A percentile compares a stretch with the other conserved stretches of the same genome.
Conservation (phyloP, 345 rosid genomes). For the Diplotaxis tenuifolia region DNA sequence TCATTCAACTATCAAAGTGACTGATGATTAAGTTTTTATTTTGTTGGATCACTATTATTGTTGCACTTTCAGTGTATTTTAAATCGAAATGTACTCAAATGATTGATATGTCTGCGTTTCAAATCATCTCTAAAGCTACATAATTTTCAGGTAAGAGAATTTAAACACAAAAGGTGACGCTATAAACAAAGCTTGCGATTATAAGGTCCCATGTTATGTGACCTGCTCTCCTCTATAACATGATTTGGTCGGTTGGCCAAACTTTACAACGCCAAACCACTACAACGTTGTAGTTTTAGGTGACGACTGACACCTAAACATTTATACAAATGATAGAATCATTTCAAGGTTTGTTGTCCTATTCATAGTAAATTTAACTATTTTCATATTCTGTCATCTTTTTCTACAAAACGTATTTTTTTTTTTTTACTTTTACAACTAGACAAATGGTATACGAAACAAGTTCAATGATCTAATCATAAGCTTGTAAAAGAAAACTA, state of each 20-base stretch:
- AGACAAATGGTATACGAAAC: not conserved
- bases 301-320: not conserved
- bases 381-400: not conserved
- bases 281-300: slow-evolving; percentile 15
- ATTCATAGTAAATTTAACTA: not conserved
- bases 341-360: not conserved
- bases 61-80: not conserved
- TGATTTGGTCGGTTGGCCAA: slow-evolving; percentile 37
- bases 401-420: not conserved
- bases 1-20: not conserved
- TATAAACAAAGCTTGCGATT: slow-evolving; percentile 17
- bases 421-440: not conserved
- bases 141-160: slow-evolving; percentile 18
- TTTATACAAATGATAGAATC: not conserved
- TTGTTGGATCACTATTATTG: not conserved
- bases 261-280: slow-evolving; percentile 34
- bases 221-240: slow-evolving; percentile 23
- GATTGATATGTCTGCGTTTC: too few relatives aligned
- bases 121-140: not conserved
- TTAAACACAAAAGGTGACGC: not conserved
- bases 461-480: not conserved
- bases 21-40: not conserved
- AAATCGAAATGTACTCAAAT: too few relatives aligned
- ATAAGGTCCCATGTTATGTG: slow-evolving; percentile 31
- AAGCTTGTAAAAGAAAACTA: not conserved